phyloP scores from a whole-genome alignment of 2,329 filamentous ascomycete genomes.

The Reticulascus tulasneorum region DNA sequence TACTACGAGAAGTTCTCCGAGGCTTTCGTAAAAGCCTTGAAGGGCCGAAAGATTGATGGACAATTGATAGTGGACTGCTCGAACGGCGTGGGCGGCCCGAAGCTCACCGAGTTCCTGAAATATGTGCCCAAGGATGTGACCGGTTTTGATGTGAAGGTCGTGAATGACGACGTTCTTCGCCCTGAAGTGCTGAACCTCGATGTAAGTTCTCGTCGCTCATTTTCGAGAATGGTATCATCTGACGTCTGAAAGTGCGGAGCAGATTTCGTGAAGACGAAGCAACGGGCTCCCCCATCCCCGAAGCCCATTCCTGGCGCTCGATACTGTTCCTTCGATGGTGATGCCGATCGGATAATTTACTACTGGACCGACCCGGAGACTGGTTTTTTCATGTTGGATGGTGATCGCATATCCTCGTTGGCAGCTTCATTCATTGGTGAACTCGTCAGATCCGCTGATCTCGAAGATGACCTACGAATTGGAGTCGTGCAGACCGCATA shows the following conservation, averaged over 20 bases:
- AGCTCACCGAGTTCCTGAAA: conserved; percentile 82
- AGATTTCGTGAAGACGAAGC: conserved; percentile 96
- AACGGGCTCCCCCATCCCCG: conserved; percentile 79
- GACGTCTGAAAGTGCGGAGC: conserved; percentile 69
- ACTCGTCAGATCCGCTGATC: conserved; percentile 73
- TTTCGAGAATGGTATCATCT: background rate
- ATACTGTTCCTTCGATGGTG: conserved; percentile 88
- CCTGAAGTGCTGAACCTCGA: conserved; percentile 87
- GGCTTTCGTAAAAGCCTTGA: conserved; percentile 81
- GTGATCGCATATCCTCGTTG: conserved; percentile 93
- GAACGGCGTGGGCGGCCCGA: conserved; percentile 93
- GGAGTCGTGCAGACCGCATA: conserved; percentile 97
- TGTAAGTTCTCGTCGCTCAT: conserved; percentile 44
- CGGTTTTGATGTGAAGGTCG: conserved; percentile 74
- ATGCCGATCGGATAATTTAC: conserved; percentile 93
- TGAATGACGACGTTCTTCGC: conserved; percentile 90
- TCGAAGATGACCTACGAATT: conserved; percentile 78
- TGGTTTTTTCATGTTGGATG: conserved; percentile 88
- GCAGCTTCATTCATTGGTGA: conserved; percentile 92
- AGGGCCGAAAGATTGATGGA: conserved; percentile 69
- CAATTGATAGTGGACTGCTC: conserved; percentile 86
- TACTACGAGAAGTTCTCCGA: conserved; percentile 91
- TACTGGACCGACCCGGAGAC: conserved; percentile 83
- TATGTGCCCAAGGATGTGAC: conserved; percentile 68
- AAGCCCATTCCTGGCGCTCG: conserved; percentile 73